Base-by-base conservation (phyloP, 352 stramenopile species). In the Elongisporangium undulatum region DNA sequence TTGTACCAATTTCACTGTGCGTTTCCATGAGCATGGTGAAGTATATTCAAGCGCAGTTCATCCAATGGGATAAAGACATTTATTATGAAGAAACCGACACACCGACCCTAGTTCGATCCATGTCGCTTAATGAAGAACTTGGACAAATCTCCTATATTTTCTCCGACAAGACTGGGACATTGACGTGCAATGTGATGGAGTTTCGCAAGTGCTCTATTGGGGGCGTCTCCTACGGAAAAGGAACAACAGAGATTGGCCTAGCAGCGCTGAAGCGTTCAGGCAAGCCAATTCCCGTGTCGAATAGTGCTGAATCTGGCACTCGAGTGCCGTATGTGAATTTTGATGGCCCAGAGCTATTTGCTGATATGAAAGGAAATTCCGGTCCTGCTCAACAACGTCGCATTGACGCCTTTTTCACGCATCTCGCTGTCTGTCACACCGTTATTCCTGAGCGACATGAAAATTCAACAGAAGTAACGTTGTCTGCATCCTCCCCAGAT, bases 161-260 rank as follows among this genome's bases (percentile, higher is more conserved):
- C 71, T 98, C 88, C 1, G 97, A 99, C 75, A 99, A 99, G 66
- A 99, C 97, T 2, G 97, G 97, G n/a, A 99, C 97, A n/a, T 76
- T 99, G 4, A 99, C 97, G 1, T 97, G 96, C 69, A 99, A 99
- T 74, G 81, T 99, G 6, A 99, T 99, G 97, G 87, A 99, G 67
- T 98, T 98, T 53, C 77, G 94, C 24, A 96, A 96, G 58, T 97
- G 93, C 59, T 94, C 89, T 1, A 93, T 98, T 53, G 89, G 81
- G 10, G 94, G 94, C 0, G 58, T 89, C 12, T 90, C 89, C 1
- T 98, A 97, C 57, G 92, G 92, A 38, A 75, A 80, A 19, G 89
- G 88, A n/a, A 94, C 85, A 3, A 92, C 80, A 2, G 82, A 94
- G 59, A 92, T 92, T 49, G 87, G 86, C 0, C 62, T 89, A 9